Conservation (phyloP, 108 stramenopile genomes). For the Cyclotella cryptica region DNA sequence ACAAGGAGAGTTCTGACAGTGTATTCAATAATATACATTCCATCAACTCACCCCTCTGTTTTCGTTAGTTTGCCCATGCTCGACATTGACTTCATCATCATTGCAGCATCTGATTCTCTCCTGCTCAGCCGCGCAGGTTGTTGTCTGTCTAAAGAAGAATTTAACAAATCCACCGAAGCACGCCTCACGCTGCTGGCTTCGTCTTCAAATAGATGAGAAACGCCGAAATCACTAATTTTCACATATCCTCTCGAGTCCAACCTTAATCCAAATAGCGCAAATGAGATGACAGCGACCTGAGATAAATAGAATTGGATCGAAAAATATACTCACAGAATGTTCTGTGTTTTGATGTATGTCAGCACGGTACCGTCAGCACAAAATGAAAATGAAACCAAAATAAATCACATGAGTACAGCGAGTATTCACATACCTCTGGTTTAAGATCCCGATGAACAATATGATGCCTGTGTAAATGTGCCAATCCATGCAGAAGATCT, state of each 20-base stretch:
- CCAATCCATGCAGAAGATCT: slow-evolving; percentile 83
- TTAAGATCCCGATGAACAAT: slow-evolving; percentile 84
- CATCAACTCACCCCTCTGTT: slow-evolving; percentile 71
- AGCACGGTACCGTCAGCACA: too few relatives aligned
- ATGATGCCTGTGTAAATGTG: slow-evolving; percentile 79
- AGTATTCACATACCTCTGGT: slow-evolving; percentile 64
- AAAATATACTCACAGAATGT: slow-evolving; percentile 56
- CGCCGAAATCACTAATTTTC: slow-evolving; percentile 90
- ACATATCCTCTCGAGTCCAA: slow-evolving; percentile 70
- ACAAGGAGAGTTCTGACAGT: too few relatives aligned
- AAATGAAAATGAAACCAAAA: too few relatives aligned
- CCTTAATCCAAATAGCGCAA: too few relatives aligned
- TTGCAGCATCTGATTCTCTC: slow-evolving; percentile 46
- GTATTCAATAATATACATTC: too few relatives aligned
- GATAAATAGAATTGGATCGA: background rate
- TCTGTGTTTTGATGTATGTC: slow-evolving; percentile 2
- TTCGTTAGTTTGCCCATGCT: slow-evolving; percentile 64
- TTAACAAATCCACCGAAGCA: background rate
- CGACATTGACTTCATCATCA: slow-evolving; percentile 61
- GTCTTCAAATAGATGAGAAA: slow-evolving; percentile 83
- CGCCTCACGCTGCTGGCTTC: slow-evolving; percentile 42
- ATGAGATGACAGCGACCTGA: too few relatives aligned
- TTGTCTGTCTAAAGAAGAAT: background rate
- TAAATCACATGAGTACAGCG: too few relatives aligned
- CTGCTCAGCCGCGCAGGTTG: slow-evolving; percentile 5